Evolutionary conservation across 2,329 filamentous ascomycete species (phyloP).

Genomic region (Alternaria sp.): DNA sequence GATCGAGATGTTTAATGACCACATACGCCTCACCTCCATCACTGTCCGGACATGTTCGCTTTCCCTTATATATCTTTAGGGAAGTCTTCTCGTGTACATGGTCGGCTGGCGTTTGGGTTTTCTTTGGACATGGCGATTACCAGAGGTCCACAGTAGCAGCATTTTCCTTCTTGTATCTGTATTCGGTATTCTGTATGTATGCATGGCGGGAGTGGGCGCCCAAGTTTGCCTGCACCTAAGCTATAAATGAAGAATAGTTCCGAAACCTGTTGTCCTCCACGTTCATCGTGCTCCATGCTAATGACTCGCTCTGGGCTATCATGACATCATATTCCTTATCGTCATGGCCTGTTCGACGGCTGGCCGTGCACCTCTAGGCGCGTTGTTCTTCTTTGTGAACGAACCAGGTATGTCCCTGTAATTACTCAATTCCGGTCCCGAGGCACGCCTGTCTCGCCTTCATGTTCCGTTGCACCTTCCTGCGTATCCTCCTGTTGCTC

Average conservation of each 20-base stretch:
- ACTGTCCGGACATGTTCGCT: slow-evolving; percentile 37
- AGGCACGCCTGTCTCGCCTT: slow-evolving; percentile 31
- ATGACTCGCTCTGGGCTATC: slow-evolving; percentile 21
- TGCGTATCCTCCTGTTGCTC: slow-evolving; percentile 43
- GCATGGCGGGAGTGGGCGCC: slow-evolving; percentile 19
- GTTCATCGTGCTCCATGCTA: not conserved
- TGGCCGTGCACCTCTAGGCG: slow-evolving; percentile 7
- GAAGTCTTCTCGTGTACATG: slow-evolving; percentile 35
- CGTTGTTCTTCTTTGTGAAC: not conserved
- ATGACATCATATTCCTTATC: slow-evolving; percentile 17
- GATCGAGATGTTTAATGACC: slow-evolving; percentile 53
- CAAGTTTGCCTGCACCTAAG: slow-evolving; percentile 19
- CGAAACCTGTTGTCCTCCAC: slow-evolving; percentile 3
- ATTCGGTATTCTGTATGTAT: slow-evolving; percentile 45
- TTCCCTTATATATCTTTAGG: slow-evolving; percentile 25
- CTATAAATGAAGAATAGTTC: slow-evolving; percentile 34
- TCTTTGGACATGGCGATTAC: slow-evolving; percentile 26
- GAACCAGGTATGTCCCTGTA: not conserved
- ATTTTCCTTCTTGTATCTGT: slow-evolving; percentile 45
- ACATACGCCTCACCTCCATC: slow-evolving; percentile 38
- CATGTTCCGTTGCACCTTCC: slow-evolving; percentile 36
- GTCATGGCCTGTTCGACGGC: slow-evolving; percentile 6
- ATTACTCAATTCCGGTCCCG: slow-evolving; percentile 32
- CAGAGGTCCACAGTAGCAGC: slow-evolving; percentile 36
- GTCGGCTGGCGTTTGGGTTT: slow-evolving; percentile 34